phyloP scores from a whole-genome alignment of 148 eudicot species.

The Amaranthus cruentus region DNA sequence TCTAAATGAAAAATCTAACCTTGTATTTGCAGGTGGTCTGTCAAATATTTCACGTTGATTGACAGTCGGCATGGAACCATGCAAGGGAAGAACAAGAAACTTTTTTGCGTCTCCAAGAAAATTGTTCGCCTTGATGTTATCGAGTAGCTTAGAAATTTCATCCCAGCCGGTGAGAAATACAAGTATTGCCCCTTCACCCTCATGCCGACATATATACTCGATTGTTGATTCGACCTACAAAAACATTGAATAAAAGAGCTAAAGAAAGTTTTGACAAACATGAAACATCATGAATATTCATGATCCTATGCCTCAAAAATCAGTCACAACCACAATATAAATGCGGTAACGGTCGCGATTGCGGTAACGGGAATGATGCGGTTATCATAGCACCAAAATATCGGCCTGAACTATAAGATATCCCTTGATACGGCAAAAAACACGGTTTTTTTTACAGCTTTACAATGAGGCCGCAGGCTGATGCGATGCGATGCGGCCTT shows the following conservation, averaged over 20 bases:
- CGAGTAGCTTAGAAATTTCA: constrained; percentile 89
- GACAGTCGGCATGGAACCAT: constrained; percentile 96
- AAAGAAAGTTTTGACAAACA: constrained; percentile 4
- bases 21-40: constrained; percentile 63
- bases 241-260: constrained; percentile 1
- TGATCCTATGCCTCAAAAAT: neutral
- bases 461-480: no score
- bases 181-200: constrained; percentile 84
- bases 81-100: constrained; percentile 82
- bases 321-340: no score
- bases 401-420: no score
- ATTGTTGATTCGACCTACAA: constrained; percentile 82
- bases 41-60: constrained; percentile 95
- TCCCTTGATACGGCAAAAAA: no score
- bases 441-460: no score
- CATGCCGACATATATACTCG: constrained; percentile 77
- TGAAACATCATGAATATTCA: neutral
- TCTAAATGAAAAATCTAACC: constrained; percentile 31
- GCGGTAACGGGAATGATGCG: no score
- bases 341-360: no score
- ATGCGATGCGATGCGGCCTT: no score
- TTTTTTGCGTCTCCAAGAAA: constrained; percentile 68
- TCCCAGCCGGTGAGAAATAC: constrained; percentile 99
- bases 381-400: no score
- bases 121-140: constrained; percentile 53